Evolutionary conservation across 768 basidiomycete genomes (phyloP).

Genomic region (Tephrocybe rancida): DNA sequence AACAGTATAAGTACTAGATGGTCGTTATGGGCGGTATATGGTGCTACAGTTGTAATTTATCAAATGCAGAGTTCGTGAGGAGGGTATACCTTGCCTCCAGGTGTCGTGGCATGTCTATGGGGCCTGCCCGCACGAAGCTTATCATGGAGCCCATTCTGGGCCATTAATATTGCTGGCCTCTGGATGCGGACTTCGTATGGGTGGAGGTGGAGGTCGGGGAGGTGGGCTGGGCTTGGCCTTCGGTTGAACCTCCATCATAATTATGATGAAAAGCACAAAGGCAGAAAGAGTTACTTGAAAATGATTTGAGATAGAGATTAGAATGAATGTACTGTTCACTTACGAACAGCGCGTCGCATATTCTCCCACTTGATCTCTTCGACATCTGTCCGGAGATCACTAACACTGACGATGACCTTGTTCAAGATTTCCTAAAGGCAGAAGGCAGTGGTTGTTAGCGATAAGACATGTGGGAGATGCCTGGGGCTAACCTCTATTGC

Average conservation of each 20-base stretch:
- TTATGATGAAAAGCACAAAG: slow-evolving; percentile 70
- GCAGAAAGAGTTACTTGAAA: slow-evolving; percentile 58
- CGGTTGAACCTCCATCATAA: slow-evolving; percentile 68
- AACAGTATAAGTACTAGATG: slow-evolving; percentile 4
- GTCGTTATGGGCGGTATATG: slow-evolving; percentile 26
- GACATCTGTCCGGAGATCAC: slow-evolving; percentile 78
- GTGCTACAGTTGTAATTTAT: slow-evolving; percentile 44
- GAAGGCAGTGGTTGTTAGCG: not conserved
- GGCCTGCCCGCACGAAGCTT: not conserved
- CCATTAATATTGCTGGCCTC: slow-evolving; percentile 37
- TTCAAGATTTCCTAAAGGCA: slow-evolving; percentile 67
- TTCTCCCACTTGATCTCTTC: slow-evolving; percentile 91
- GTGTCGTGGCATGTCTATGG: not conserved
- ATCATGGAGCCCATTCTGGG: slow-evolving; percentile 34
- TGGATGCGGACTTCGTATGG: slow-evolving; percentile 24
- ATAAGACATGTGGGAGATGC: not conserved
- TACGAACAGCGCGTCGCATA: slow-evolving; percentile 81
- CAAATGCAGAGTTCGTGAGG: slow-evolving; percentile 29
- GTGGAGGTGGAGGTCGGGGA: slow-evolving; percentile 6
- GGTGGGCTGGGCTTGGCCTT: slow-evolving; percentile 34
- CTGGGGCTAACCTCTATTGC: slow-evolving; percentile 66
- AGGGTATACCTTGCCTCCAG: slow-evolving; percentile 14
- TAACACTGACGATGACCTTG: slow-evolving; percentile 70
- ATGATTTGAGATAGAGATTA: slow-evolving; percentile 5
- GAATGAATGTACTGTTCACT: slow-evolving; percentile 26